Evolutionary conservation across 2,329 filamentous ascomycete genomes (phyloP), one percentile per base, ranked within the genome.

Genomic region (Aspergillus caelatus): DNA sequence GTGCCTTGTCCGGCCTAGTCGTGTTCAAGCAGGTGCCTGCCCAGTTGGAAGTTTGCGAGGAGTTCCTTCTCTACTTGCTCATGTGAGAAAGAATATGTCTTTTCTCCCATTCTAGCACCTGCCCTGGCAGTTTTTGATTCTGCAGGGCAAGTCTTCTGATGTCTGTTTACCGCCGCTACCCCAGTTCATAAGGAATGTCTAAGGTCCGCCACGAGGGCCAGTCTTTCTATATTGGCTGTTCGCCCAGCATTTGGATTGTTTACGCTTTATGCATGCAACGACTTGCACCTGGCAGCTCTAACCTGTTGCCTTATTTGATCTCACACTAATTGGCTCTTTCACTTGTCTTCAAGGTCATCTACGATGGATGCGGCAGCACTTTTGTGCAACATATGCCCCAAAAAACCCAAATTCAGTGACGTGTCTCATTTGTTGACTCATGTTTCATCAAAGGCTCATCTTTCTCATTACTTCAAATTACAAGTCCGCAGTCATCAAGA

Each of bases 381-480:
- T 56, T 81, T 88, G 70, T 98, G 94, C 86, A 89, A 85, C 72
- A 89, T 97, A 69, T 98, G 94, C 76, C 90, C 91, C 41, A 92
- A 90, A 69, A 86, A 85, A 65, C 92, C 92, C 45, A 86, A 80
- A 34, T 97, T 97, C 80, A 96, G 93, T 61, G 94, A 98, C 78
- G 84, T 93, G 52, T 97, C 94, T 39, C 94, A 97, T 77, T 83
- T 97, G 43, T 86, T 98, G 74, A 98, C 94, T 14, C 94, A 98
- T 75, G 88, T 97, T 66, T 88, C 91, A 64, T 97, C 94, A 67
- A 97, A 97, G 76, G 91, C 91, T n/a, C 94, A 98, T 76, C 82
- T 97, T 39, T 89, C 93, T 64, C 87, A 92, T 74, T 89, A 92
- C 72, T 96, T 94, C 81, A 93, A 92, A 72, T 85, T 93, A 58